Conservation (phyloP, 2,329 filamentous ascomycete genomes). For the Aspergillus luchuensis region DNA sequence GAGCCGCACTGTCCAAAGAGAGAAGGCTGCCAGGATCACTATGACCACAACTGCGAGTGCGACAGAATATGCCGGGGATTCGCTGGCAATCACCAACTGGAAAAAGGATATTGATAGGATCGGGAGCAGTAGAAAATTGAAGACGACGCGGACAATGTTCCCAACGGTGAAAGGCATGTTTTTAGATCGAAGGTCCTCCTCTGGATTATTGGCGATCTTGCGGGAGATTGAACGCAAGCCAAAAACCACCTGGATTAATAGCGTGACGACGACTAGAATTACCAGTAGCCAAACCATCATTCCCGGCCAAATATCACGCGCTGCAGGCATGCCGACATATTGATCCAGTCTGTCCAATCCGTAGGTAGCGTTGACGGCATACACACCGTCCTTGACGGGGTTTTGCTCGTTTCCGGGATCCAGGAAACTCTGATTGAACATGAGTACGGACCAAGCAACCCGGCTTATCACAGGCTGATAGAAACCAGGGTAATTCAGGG, state of each 20-base stretch:
- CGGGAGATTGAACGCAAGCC: slow-evolving; percentile 74
- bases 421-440: slow-evolving; percentile 92
- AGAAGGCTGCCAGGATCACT: slow-evolving; percentile 70
- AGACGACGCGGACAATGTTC: slow-evolving; percentile 79
- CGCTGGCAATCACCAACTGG: slow-evolving; percentile 75
- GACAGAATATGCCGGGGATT: slow-evolving; percentile 70
- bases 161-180: slow-evolving; percentile 85
- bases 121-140: slow-evolving; percentile 90
- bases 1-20: slow-evolving; percentile 75
- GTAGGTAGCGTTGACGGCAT: slow-evolving; percentile 73
- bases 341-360: slow-evolving; percentile 79
- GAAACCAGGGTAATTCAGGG: slow-evolving; percentile 86
- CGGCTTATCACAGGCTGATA: slow-evolving; percentile 91
- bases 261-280: slow-evolving; percentile 68
- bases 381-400: slow-evolving; percentile 81
- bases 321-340: slow-evolving; percentile 74
- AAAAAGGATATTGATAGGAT: slow-evolving; percentile 86
- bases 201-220: slow-evolving; percentile 67
- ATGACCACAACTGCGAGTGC: slow-evolving; percentile 75
- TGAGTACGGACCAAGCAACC: slow-evolving; percentile 81
- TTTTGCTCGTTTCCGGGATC: slow-evolving; percentile 66
- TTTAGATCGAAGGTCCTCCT: slow-evolving; percentile 87
- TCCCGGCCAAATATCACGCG: slow-evolving; percentile 85
- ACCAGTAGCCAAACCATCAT: slow-evolving; percentile 89
- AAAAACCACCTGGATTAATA: slow-evolving; percentile 77